Evolutionary conservation across 768 basidiomycete genomes (phyloP).

Genomic region (Zangia roseola): DNA sequence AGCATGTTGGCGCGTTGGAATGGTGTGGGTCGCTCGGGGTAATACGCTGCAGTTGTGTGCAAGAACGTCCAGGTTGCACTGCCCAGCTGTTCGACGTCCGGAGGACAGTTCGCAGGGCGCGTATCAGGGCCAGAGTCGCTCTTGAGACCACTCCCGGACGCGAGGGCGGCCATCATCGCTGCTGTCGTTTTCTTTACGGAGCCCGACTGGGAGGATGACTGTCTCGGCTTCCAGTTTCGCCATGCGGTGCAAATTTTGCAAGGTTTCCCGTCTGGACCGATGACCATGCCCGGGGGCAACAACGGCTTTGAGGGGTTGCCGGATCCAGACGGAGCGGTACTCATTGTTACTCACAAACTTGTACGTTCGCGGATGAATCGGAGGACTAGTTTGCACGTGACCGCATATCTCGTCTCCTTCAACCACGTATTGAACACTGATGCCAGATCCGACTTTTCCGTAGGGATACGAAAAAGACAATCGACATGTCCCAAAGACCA

Average conservation of each 20-base stretch:
- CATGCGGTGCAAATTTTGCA: slow-evolving; percentile 91
- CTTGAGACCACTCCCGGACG: slow-evolving; percentile 29
- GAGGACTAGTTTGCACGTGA: slow-evolving; percentile 17
- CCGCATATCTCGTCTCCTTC: too few relatives aligned
- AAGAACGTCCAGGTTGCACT: slow-evolving; percentile 96
- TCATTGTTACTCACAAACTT: slow-evolving; percentile 8
- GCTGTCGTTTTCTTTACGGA: slow-evolving; percentile 34
- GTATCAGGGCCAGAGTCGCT: slow-evolving; percentile 32
- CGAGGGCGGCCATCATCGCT: slow-evolving; percentile 35
- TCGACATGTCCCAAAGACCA: slow-evolving; percentile 19
- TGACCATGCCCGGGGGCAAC: slow-evolving; percentile 80
- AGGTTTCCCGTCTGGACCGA: slow-evolving; percentile 92
- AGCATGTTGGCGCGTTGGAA: slow-evolving; percentile 84
- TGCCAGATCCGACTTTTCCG: not conserved
- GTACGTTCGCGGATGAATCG: not conserved
- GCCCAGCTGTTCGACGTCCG: slow-evolving; percentile 87
- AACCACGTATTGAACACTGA: not conserved
- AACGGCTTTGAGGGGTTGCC: slow-evolving; percentile 16
- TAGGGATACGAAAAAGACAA: not conserved
- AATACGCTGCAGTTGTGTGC: slow-evolving; percentile 94
- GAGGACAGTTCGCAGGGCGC: slow-evolving; percentile 73
- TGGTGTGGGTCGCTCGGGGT: slow-evolving; percentile 77
- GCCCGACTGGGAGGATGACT: slow-evolving; percentile 28
- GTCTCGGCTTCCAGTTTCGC: slow-evolving; percentile 58
- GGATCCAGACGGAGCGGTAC: slow-evolving; percentile 3